Base-by-base conservation (phyloP, 1,284 basidiomycete species). In the Puccinia polysora region DNA sequence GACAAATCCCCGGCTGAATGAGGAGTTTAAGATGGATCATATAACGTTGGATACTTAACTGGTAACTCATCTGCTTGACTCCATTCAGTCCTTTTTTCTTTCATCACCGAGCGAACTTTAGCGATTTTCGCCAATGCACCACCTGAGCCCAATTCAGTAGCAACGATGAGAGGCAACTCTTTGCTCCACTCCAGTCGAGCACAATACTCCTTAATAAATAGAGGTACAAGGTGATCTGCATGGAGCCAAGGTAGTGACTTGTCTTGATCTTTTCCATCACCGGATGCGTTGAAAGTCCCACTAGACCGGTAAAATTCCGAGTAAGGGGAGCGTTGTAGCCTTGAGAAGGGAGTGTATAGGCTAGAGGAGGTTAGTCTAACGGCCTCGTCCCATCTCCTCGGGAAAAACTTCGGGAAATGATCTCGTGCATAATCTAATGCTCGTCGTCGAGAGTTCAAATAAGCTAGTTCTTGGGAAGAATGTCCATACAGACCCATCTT, bases 51-150 rank as follows among this genome's bases (percentile, higher is more conserved):
- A 38, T 23, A 63, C 59, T 43, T 53, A 50, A 95, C 93, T 3
- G 93, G 93, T 52, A 97, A 81, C 80, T 97, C 94, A 75, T 92
- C 87, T 2, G 86, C 86, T 80, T 92, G 86, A 81, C 87, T 88
- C 94, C 90, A 89, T 83, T 91, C 91, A 77, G 88, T 89, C 79
- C 91, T 92, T 75, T 88, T 84, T 77, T 94, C 89, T 75, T 90
- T 86, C 89, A 97, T 91, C 36, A 97, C 88, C 75, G 88, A 89
- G 74, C 90, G 85, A 7, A 90, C 92, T 80, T 95, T 96, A 82
- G 95, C 90, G 73, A 96, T 94, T 74, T 88, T 85, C 12, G 88
- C 88, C 70, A 97, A 80, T 0, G 91, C 91, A 0, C 91, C 90
- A 4, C 90, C 89, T 0, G 89, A 90, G 1, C 94, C 94, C 62